Evolutionary conservation across 192 early-diverging fungal genomes (phyloP).

Genomic region (Mortierella antarctica): DNA sequence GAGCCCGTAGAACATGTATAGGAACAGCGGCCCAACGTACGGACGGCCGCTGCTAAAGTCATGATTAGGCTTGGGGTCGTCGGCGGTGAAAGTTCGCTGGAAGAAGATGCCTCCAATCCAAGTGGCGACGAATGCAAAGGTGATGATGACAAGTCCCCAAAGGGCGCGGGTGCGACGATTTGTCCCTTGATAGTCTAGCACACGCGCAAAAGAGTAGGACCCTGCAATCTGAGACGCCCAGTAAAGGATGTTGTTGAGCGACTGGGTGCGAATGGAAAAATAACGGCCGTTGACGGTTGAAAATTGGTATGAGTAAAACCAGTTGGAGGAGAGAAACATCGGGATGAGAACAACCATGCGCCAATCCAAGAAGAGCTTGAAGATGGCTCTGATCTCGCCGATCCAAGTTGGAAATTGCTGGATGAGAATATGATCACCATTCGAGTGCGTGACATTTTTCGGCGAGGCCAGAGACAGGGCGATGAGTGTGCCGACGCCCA

Average conservation of each 20-base stretch:
- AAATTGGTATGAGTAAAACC: constrained; percentile 82
- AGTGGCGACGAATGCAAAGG: constrained; percentile 58
- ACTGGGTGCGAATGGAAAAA: constrained; percentile 73
- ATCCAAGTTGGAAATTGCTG: constrained; percentile 71
- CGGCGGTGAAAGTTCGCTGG: constrained; percentile 60
- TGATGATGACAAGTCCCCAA: constrained; percentile 58
- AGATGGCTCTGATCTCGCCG: constrained; percentile 57
- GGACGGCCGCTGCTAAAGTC: constrained; percentile 49
- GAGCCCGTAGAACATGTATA: constrained; percentile 78
- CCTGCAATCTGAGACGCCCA: constrained; percentile 79
- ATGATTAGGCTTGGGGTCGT: constrained; percentile 25
- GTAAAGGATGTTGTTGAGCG: constrained; percentile 77
- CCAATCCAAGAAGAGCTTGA: constrained; percentile 67
- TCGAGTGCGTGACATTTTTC: constrained; percentile 64
- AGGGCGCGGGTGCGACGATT: constrained; percentile 71
- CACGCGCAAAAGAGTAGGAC: constrained; percentile 62
- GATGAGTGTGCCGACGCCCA: constrained; percentile 65
- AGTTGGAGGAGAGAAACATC: constrained; percentile 73
- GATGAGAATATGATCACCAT: constrained; percentile 72
- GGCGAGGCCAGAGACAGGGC: constrained; percentile 65
- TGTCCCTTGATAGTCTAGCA: constrained; percentile 66
- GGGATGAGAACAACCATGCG: constrained; percentile 71
- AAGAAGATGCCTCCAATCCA: constrained; percentile 68
- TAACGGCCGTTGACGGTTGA: constrained; percentile 64
- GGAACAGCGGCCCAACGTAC: constrained; percentile 65